These are phyloP conservation scores for Viola pubescens DNA, from an alignment of 441 rosid genomes.

Conservation along the genomic window DNA sequence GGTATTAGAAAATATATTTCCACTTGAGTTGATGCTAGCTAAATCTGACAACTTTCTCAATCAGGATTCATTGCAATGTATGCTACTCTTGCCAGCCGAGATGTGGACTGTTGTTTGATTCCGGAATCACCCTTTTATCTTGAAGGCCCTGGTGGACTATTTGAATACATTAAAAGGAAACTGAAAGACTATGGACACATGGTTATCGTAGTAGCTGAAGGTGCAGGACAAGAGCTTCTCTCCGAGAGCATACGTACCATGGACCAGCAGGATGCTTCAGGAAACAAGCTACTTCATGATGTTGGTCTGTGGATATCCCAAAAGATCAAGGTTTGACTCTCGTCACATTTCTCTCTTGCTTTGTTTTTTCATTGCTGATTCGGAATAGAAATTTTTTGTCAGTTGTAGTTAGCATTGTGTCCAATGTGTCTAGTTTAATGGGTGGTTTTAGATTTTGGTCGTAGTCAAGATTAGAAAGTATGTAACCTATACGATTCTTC, in stretches of 20 bases:
- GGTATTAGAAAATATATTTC: background rate
- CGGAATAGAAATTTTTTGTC: too few species aligned
- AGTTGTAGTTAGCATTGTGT: too few species aligned
- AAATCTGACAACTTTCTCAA: background rate
- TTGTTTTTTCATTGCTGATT: too few species aligned
- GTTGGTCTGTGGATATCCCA: constrained; percentile 64
- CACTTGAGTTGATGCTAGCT: background rate
- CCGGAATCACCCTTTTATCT: constrained; percentile 81
- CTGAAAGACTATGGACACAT: constrained; percentile 68
- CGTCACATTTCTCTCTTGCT: background rate
- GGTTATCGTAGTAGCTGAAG: constrained; percentile 81
- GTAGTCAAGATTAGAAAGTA: background rate
- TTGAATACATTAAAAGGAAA: constrained; percentile 51
- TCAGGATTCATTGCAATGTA: constrained; percentile 82
- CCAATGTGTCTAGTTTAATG: too few species aligned
- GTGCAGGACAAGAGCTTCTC: constrained; percentile 73
- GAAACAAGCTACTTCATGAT: constrained; percentile 64
- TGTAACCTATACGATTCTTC: background rate
- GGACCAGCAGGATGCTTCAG: constrained; percentile 59
- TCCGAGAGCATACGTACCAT: constrained; percentile 25
- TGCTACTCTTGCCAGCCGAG: constrained; percentile 75
- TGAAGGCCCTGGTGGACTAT: constrained; percentile 68
- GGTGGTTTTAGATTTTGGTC: too few species aligned
- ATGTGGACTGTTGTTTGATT: constrained; percentile 81
- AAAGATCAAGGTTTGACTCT: constrained; percentile 42